Base-by-base conservation (phyloP, 2,329 filamentous ascomycete species). In the Gnomoniopsis smithogilvyi region DNA sequence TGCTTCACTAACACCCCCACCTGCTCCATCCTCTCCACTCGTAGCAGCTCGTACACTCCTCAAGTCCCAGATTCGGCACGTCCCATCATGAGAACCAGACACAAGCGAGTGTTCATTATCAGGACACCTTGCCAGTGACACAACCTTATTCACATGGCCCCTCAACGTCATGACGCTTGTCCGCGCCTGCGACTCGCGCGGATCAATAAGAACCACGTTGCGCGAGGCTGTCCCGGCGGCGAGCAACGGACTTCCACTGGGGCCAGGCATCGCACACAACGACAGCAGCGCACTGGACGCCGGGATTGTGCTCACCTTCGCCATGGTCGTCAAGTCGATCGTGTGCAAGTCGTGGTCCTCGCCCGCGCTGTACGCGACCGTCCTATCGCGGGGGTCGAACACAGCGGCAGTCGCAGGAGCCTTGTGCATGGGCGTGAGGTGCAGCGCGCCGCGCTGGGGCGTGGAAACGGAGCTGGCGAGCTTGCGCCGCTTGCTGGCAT, bases 121-220 rank as follows among this genome's bases (percentile, higher is more conserved):
- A 7, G 83, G 86, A 43, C 76, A 78, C 11, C 77, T 70, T 17
- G 72, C 72, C 34, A 87, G 67, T 8, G 76, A 77, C 1, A 79
- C 77, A 19, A 88, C 80, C 76, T 84, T 84, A 76, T 96, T 96
- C 61, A 86, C 86, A 76, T 98, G 94, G 1, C 94, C 94, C 36
- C 92, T 85, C 21, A 97, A 84, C n/a, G 92, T 96, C 86, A 97
- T 91, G 45, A 92, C 91, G 12, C 89, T 86, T 24, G 94, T 90
- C 1, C 87, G 83, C 1, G 86, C 83, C 3, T 92, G 89, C 3
- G 87, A 89, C 33, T 85, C 88, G 55, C 95, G 86, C 3, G 94
- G 94, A 72, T 99, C 95, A 65, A 98, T 85, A n/a, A 99, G 82
- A 0, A 92, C 94, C 70, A 99, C 90, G 75, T 96, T 91, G 58